Percentiles rank a stretch among this genome's conserved stretches.
These are phyloP conservation scores for Rossbeevera mucosa DNA, from an alignment of 768 basidiomycete species.

Conservation along the genomic window DNA sequence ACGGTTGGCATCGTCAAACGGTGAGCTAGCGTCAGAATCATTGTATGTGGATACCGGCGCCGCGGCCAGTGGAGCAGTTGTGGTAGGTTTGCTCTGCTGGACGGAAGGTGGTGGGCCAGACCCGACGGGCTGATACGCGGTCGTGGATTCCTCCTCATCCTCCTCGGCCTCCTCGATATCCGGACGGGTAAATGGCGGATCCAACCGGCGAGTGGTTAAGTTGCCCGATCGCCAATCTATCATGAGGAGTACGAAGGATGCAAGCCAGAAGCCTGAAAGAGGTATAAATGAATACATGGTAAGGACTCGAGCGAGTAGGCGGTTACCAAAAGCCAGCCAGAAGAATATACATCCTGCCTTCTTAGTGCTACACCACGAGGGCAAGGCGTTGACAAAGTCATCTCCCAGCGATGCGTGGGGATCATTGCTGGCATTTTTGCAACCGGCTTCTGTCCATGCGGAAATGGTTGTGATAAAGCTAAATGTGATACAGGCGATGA, in stretches of 20 bases:
- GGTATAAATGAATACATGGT: slow-evolving; percentile 7
- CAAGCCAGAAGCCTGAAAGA: slow-evolving; percentile 65
- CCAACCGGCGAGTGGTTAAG: slow-evolving; percentile 44
- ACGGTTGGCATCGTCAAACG: slow-evolving; percentile 53
- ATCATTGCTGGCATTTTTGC: slow-evolving; percentile 79
- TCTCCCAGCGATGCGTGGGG: slow-evolving; percentile 68
- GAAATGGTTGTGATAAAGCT: slow-evolving; percentile 77
- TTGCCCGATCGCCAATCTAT: slow-evolving; percentile 77
- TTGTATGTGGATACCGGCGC: slow-evolving; percentile 25
- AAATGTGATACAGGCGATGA: slow-evolving; percentile 11
- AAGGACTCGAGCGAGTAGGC: not conserved
- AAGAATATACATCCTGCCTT: slow-evolving; percentile 88
- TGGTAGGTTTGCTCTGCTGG: slow-evolving; percentile 19
- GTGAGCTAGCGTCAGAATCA: slow-evolving; percentile 27
- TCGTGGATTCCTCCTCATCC: slow-evolving; percentile 49
- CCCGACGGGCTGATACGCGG: slow-evolving; percentile 44
- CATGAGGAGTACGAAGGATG: slow-evolving; percentile 59
- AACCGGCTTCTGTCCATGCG: slow-evolving; percentile 86
- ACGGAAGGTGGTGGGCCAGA: slow-evolving; percentile 31
- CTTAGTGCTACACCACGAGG: slow-evolving; percentile 89
- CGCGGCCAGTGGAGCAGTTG: slow-evolving; percentile 9
- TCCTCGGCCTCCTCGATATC: slow-evolving; percentile 45
- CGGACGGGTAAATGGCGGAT: slow-evolving; percentile 75
- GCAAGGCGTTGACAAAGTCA: slow-evolving; percentile 62
- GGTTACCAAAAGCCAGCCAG: slow-evolving; percentile 72